Base-by-base conservation (phyloP, 257 asterid genomes). In the Paraleonurus japonicus region DNA sequence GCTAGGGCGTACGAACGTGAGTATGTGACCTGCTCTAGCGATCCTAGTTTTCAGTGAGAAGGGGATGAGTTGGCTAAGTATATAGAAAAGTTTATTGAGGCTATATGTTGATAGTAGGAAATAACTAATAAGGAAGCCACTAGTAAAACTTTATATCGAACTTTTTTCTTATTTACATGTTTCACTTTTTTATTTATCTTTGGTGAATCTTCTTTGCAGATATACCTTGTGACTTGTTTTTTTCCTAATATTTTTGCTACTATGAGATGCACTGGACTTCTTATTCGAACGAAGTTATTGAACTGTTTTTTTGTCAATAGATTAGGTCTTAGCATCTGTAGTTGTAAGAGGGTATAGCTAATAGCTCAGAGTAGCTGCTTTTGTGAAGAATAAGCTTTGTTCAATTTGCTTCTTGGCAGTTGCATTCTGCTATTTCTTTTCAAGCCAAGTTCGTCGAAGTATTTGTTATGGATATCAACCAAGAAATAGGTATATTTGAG, bases 391-490 rank as follows among this genome's bases (percentile, higher is more conserved):
- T 66, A 69, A 67, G 65, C 64, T 60, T 51, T 77, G 60, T 48
- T 37, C 55, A 41, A 55, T 17, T 70, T 72, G 75, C 43, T 81
- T 60, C 54, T 81, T 79, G 57, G 89, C 91, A 95, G 99, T 95
- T 85, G 98, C 86, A 50, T 88, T 75, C 76, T 69, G 28, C 68
- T 95, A 95, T 81, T 95, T 81, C 85, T 92, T 89, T 81, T 95
- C 98, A 75, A 83, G 85, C 74, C 84, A 85, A 28, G 98, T 95
- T 33, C 83, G 76, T 15, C 86, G 97, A 65, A 92, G 96, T 83
- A 84, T 95, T 78, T 84, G 87, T 68, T 92, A 90, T 81, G 98
- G 96, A 65, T 89, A 84, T 65, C 94, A 86, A 65, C 96, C 99
- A 15, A 87, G 99, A 83, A 95, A 92, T 73, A 90, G 99, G 99